phyloP scores from a whole-genome alignment of 306 rosid species.

The Quercus robur region DNA sequence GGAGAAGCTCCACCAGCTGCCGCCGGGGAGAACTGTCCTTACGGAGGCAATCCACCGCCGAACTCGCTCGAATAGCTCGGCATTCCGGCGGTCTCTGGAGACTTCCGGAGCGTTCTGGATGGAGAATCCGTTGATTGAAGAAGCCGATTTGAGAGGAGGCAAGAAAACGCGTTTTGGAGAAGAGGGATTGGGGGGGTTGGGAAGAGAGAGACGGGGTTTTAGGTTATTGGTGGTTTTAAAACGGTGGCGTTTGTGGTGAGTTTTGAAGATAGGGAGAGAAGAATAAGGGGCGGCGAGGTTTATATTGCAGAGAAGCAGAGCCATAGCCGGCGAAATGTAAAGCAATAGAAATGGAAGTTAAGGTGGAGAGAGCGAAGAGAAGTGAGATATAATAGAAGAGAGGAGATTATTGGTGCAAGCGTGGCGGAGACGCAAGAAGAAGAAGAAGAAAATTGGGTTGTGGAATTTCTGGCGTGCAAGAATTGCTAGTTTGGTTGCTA shows the following conservation, averaged over 20 bases:
- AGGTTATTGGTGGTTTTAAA: slow-evolving; percentile 4
- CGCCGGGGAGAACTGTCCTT: slow-evolving; percentile 68
- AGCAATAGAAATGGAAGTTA: not conserved
- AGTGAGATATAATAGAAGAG: not conserved
- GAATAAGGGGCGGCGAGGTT: slow-evolving; percentile 11
- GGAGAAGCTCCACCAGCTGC: slow-evolving; percentile 79
- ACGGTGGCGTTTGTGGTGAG: slow-evolving; percentile 7
- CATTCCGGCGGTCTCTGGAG: slow-evolving; percentile 13
- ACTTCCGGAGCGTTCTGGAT: slow-evolving; percentile 32
- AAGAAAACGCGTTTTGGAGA: slow-evolving; percentile 21
- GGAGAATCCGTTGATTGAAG: slow-evolving; percentile 60
- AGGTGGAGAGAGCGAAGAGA: not conserved
- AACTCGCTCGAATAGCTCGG: slow-evolving; percentile 28
- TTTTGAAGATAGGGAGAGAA: not conserved
- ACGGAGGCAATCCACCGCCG: slow-evolving; percentile 30
- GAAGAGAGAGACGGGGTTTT: slow-evolving; percentile 11
- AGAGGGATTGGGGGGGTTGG: not conserved
- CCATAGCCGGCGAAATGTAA: slow-evolving; percentile 28
- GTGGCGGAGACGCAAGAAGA: not conserved
- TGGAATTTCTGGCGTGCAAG: not conserved
- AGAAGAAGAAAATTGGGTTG: not conserved
- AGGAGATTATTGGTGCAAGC: not conserved
- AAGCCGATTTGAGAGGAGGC: slow-evolving; percentile 41
- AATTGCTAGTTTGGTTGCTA: too few species aligned
- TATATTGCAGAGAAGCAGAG: slow-evolving; percentile 37